Base-by-base conservation (phyloP, 2,329 filamentous ascomycete species). In the Malbranchea zuffiana region DNA sequence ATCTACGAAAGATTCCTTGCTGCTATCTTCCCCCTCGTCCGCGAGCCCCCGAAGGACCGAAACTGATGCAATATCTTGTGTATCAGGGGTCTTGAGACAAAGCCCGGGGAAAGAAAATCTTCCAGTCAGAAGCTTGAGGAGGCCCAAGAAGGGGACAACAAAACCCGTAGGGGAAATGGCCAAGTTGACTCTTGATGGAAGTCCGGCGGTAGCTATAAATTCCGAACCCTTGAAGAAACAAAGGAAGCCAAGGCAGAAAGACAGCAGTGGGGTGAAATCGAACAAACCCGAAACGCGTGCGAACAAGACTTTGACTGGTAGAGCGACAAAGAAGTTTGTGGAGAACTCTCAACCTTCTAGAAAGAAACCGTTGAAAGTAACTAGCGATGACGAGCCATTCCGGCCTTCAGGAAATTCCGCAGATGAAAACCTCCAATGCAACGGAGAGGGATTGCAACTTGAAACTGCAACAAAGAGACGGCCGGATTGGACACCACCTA, bases 401-500 rank as follows among this genome's bases (percentile, higher is more conserved):
- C 18, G 7, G 25, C n/a, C 17, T 2, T 15, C 23, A 13, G 33
- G 11, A 3, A 6, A 26, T 12, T 19, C 15, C 5, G 11, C 17
- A 3, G 23, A 23, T 12, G 18, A 26, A 5, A 33, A 25, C 3
- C 7, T 10, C 20, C 11, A 35, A 19, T 35, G 20, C 23, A 30
- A 41, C 17, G 13, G 23, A 16, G 30, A 31, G 12, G 31, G 19
- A 16, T 19, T 36, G 17, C 49, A 57, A n/a, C 37, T 62, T 16
- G 58, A 57, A 43, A 43, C 52, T 30, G 80, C 79, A 5, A 53
- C 71, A 17, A 63, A 60, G 30, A 66, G 80, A 41, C 68, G 75
- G 42, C 50, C 60, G 10, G 68, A 78, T 40, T 86, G 81, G 82
- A 86, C 82, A 1, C 81, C 80, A 2, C 70, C 75, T 3, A 67